phyloP scores from a whole-genome alignment of 371 early-diverging fungal genomes.

The Syncephalastrum racemosum region DNA sequence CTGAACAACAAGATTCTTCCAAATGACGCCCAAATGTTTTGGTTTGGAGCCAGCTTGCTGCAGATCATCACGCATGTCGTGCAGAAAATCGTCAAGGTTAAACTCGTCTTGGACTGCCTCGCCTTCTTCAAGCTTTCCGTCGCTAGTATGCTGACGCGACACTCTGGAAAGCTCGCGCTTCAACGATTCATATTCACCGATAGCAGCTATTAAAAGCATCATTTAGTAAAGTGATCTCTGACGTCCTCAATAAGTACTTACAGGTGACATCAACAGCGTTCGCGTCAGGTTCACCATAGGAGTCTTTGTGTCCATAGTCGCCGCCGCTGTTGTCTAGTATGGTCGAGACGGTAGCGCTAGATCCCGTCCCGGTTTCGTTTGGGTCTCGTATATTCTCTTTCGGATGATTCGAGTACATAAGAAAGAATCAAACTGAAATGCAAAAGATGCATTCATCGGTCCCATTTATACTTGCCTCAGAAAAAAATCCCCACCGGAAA shows the following conservation, averaged over 20 bases:
- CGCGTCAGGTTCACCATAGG: conserved; percentile 17
- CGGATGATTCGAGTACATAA: too few species aligned
- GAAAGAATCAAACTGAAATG: too few species aligned
- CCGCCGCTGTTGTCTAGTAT: background rate
- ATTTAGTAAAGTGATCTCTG: conserved; percentile 72
- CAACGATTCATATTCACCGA: conserved; percentile 16
- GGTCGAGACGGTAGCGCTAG: too few species aligned
- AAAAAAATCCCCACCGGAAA: too few species aligned
- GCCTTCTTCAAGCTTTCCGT: conserved; percentile 27
- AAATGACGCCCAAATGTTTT: conserved; percentile 46
- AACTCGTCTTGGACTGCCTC: conserved; percentile 26
- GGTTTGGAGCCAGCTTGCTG: conserved; percentile 23
- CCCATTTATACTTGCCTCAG: too few species aligned
- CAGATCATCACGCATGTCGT: conserved; percentile 21
- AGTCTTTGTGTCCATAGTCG: conserved; percentile 6
- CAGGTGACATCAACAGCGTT: conserved; percentile 18
- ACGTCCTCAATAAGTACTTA: background rate
- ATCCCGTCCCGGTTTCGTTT: too few species aligned
- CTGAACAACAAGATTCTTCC: conserved; percentile 46
- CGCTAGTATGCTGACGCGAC: conserved; percentile 8
- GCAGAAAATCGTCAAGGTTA: conserved; percentile 30
- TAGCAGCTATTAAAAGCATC: conserved; percentile 20
- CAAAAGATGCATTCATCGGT: too few species aligned
- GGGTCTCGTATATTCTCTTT: too few species aligned
- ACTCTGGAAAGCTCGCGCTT: conserved; percentile 17